Evolutionary conservation across 108 stramenopile species (phyloP).

Genomic region (Cyclotella sp.): DNA sequence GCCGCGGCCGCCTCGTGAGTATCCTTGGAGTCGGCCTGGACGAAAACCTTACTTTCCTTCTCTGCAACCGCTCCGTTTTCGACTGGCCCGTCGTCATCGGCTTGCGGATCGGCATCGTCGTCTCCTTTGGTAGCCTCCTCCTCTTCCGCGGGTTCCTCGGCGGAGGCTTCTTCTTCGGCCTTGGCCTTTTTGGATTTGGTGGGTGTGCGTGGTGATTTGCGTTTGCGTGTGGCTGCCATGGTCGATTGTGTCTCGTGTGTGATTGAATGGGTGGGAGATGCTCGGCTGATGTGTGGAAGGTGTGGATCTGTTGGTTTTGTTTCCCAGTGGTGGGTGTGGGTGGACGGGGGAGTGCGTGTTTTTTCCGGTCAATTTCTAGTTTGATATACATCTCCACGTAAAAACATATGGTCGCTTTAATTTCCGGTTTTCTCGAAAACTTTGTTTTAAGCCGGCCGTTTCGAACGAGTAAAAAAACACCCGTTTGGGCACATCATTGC

Average conservation of each 20-base stretch:
- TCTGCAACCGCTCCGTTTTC: not conserved
- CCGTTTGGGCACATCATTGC: no score
- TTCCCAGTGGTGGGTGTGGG: not conserved
- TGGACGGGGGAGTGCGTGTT: no score
- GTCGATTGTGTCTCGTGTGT: not conserved
- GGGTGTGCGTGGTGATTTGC: conserved; percentile 25
- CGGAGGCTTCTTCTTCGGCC: conserved; percentile 35
- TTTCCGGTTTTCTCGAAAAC: no score
- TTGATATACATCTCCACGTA: no score
- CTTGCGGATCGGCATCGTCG: conserved; percentile 8
- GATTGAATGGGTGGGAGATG: not conserved
- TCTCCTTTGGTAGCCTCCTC: conserved; percentile 4
- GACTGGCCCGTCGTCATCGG: not conserved
- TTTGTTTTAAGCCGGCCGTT: no score
- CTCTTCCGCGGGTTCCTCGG: not conserved
- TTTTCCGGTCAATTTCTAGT: no score
- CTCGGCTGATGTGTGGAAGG: not conserved
- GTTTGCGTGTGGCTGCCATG: conserved; percentile 37
- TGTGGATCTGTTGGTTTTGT: not conserved
- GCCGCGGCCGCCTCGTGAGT: conserved; percentile 15
- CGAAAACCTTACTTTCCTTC: not conserved
- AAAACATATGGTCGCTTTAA: no score
- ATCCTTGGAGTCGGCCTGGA: conserved; percentile 9
- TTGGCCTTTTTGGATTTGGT: conserved; percentile 42
- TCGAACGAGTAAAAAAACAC: no score